Base-by-base conservation (phyloP, 768 basidiomycete species). In the Rhodotorula kratochvilovae region DNA sequence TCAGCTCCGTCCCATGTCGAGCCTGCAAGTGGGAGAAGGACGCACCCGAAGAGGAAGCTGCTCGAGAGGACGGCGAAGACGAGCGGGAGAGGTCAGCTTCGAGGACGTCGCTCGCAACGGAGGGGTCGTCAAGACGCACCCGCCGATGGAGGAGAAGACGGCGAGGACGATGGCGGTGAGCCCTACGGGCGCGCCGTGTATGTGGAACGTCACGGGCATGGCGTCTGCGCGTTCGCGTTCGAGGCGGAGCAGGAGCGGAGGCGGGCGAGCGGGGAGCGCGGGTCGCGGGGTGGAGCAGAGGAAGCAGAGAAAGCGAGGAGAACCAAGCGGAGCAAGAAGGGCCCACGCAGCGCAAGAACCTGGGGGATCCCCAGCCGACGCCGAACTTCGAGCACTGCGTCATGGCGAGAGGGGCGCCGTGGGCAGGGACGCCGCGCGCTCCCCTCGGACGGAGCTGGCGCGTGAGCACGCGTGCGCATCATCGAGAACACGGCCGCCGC, bases 141-240 rank as follows among this genome's bases (percentile, higher is more conserved):
- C 88, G 67, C 88, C 89, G 84, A 89, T 88, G 61, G 85, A 86
- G 46, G 88, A 87, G 46, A 90, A 79, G 66, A 88, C 76, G 75
- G 88, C 88, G 61, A 89, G 81, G 82, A 86, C 84, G 79, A 90
- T 85, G 67, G 88, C 84, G 51, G 85, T 83, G 79, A 81, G 82
- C 66, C 87, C 87, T 63, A 88, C 85, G 75, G 87, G 87, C 73
- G 86, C 82, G 70, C 85, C 87, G 21, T 61, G 51, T 29, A 67
- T 36, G 19, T 45, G 36, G 31, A 67, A 54, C 21, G n/a, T 46
- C 21, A 55, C 10, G 3, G n/a, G 23, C 66, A 48, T 60, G n/a
- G n/a, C n/a, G n/a, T n/a, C n/a, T n/a, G n/a, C n/a, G n/a, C n/a
- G n/a, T n/a, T n/a, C n/a, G n/a, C 13, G 50, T 39, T 43, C 35